Conservation (phyloP, 1,139 yeast species). For the Scheffersomyces stambukii region DNA sequence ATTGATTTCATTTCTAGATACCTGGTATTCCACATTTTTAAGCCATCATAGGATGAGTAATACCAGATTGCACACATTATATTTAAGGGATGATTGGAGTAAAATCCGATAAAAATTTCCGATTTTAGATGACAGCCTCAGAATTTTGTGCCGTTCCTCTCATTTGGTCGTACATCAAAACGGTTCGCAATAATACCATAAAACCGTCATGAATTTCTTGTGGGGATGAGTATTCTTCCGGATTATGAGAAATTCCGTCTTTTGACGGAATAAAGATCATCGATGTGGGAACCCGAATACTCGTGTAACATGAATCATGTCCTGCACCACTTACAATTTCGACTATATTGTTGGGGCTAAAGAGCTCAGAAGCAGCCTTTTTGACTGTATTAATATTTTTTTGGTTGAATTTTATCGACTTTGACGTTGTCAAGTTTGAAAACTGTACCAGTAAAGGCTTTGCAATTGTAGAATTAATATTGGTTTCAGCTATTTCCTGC, state of each 20-base stretch:
- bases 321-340: slow-evolving; percentile 68
- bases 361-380: slow-evolving; percentile 46
- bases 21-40: too few relatives aligned
- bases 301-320: slow-evolving; percentile 65
- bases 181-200: slow-evolving; percentile 53
- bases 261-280: slow-evolving; percentile 72
- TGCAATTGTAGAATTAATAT: slow-evolving; percentile 12
- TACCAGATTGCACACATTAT: too few relatives aligned
- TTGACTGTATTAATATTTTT: slow-evolving; percentile 48
- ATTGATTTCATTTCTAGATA: too few relatives aligned
- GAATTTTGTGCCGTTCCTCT: too few relatives aligned
- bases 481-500: slow-evolving; percentile 10
- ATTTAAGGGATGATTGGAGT: too few relatives aligned
- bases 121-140: too few relatives aligned
- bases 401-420: slow-evolving; percentile 55
- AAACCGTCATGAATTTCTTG: slow-evolving; percentile 61
- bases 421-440: slow-evolving; percentile 40
- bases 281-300: slow-evolving; percentile 57
- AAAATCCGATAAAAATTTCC: too few relatives aligned
- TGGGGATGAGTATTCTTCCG: slow-evolving; percentile 61
- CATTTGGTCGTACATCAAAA: slow-evolving; percentile 47
- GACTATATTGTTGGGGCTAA: slow-evolving; percentile 37
- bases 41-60: too few relatives aligned
- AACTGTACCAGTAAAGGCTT: slow-evolving; percentile 29
- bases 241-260: slow-evolving; percentile 70